phyloP scores from a whole-genome alignment of 768 basidiomycete species.

The Cystofilobasidium macerans region DNA sequence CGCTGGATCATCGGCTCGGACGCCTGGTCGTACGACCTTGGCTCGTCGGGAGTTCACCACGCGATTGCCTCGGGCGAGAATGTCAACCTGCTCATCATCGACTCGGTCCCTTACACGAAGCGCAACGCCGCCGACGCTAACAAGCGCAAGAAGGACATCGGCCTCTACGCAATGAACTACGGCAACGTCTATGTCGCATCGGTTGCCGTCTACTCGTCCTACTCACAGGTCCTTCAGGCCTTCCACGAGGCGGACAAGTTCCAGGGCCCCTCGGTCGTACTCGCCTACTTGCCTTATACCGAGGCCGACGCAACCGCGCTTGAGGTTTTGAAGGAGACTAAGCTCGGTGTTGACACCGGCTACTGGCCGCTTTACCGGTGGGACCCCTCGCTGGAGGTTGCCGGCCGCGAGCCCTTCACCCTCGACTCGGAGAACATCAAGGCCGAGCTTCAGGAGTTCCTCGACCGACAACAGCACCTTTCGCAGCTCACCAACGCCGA shows the following conservation, averaged over 20 bases:
- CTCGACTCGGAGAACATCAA: slow-evolving; percentile 91
- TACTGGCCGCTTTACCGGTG: slow-evolving; percentile 98
- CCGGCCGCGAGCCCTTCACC: slow-evolving; percentile 70
- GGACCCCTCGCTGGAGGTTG: slow-evolving; percentile 73
- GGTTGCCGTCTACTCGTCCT: slow-evolving; percentile 89
- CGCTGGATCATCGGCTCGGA: slow-evolving; percentile 98
- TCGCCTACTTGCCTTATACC: slow-evolving; percentile 85
- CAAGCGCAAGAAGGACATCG: slow-evolving; percentile 88
- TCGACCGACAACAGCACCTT: slow-evolving; percentile 91
- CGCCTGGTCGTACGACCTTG: slow-evolving; percentile 94
- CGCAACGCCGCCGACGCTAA: slow-evolving; percentile 55
- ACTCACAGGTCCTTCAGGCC: slow-evolving; percentile 83
- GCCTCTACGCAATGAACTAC: slow-evolving; percentile 96
- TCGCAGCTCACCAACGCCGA: slow-evolving; percentile 66
- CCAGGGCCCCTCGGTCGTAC: slow-evolving; percentile 77
- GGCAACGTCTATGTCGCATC: slow-evolving; percentile 94
- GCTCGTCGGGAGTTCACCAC: slow-evolving; percentile 89
- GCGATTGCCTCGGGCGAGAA: slow-evolving; percentile 80
- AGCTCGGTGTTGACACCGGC: slow-evolving; percentile 86
- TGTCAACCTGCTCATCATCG: slow-evolving; percentile 89
- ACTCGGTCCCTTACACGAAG: slow-evolving; percentile 76
- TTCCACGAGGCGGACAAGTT: slow-evolving; percentile 81
- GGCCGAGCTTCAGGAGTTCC: slow-evolving; percentile 82
- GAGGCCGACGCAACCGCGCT: slow-evolving; percentile 66
- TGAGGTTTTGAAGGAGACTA: slow-evolving; percentile 91